Evolutionary conservation across 176 grass and related monocot genomes (phyloP), one percentile per base, ranked within the genome.

Genomic region (Rhynchospora tenuis): DNA sequence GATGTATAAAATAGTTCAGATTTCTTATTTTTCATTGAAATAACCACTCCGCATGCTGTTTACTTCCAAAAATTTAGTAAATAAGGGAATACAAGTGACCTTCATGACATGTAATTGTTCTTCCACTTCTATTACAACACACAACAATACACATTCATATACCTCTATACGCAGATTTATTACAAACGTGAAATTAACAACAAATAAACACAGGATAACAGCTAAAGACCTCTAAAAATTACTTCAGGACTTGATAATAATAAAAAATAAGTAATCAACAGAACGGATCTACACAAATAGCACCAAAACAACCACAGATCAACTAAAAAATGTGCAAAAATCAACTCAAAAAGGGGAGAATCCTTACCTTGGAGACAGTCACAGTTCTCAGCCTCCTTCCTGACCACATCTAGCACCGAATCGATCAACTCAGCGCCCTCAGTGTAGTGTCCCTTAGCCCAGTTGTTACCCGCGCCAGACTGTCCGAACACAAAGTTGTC

Each of bases 361-460:
- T 64, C 45, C 67, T 22, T 3, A 81, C 85, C 85, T 74, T 87
- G 85, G 16, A 87, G 78, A 29, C 93, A 96, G 61, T 96, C 93
- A 29, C 93, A 96, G 87, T 96, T 96, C 87, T 96, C 93, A 0
- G 93, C 85, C 78, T 87, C 86, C 66, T 87, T 87, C 13, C 86
- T 81, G 9, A 87, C 86, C 4, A 87, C 86, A 47, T 87, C 86
- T 50, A 87, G 69, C 19, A 87, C 79, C 14, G 86, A 81, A 54
- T 87, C 86, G 55, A 87, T 87, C 46, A 83, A 60, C 73, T 82
- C 76, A 44, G 54, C 57, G 3, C 57, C 79, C 31, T 87, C 83
- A 2, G 93, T 96, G 89, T 96, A 96, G 77, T 96, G 93, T 0
- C 93, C 91, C 90, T 96, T 96, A 15, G 93, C 93, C 93, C 91